Evolutionary conservation across 495 filamentous ascomycete genomes (phyloP).

Genomic region (Aspergillus funiculosus): DNA sequence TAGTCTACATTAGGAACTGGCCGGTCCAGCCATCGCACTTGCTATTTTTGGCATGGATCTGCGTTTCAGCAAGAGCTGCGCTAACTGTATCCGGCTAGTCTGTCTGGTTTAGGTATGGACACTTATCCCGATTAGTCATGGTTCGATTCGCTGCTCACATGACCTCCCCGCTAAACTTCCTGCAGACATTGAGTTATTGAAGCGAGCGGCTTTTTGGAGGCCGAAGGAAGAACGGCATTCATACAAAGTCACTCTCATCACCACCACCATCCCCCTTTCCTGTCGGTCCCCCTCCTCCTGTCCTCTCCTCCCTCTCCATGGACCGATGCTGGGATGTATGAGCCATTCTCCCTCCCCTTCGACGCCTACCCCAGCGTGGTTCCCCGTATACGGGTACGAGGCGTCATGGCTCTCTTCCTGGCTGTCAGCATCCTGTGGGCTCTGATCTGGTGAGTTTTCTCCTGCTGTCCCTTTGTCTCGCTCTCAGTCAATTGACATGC

Average conservation of each 20-base stretch:
- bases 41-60: no score
- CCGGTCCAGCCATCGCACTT: no score
- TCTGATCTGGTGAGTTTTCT: conserved; percentile 43
- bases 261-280: not conserved
- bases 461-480: not conserved
- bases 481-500: not conserved
- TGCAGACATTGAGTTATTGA: conserved; percentile 3
- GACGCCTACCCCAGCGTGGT: conserved; percentile 45
- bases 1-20: conserved; percentile 11
- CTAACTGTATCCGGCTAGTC: not conserved
- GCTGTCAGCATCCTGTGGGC: conserved; percentile 47
- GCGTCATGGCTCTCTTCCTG: conserved; percentile 48
- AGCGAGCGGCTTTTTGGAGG: not conserved
- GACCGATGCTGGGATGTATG: conserved; percentile 46
- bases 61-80: not conserved
- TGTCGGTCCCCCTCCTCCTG: conserved; percentile 5
- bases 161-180: conserved; percentile 14
- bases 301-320: conserved; percentile 32
- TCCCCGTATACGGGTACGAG: conserved; percentile 45
- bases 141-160: conserved; percentile 9
- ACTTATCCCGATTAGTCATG: no score
- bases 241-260: no score
- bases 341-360: conserved; percentile 43
- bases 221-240: no score
- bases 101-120: not conserved